phyloP scores from a whole-genome alignment of 306 rosid genomes.

The Senna tora region DNA sequence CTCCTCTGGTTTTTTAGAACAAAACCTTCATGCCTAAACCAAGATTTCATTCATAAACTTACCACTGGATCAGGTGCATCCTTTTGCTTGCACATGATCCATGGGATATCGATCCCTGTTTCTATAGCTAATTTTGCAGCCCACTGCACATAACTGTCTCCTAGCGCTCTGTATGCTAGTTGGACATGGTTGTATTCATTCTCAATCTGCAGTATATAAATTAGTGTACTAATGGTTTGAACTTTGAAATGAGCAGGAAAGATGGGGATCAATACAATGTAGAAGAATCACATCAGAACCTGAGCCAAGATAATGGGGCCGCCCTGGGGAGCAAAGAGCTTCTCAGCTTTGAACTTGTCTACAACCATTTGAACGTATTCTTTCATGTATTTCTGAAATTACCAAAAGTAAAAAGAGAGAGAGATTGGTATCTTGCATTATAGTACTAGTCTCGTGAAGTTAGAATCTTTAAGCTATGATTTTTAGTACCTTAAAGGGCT shows the following conservation, averaged over 20 bases:
- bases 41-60: conserved; percentile 34
- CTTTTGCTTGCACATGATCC: conserved; percentile 96
- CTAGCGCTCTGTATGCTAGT: conserved; percentile 59
- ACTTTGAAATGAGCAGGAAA: background rate
- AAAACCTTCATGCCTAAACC: background rate
- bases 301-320: conserved; percentile 91
- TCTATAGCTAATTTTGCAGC: conserved; percentile 74
- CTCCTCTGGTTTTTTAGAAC: background rate
- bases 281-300: conserved; percentile 36
- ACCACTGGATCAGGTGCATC: conserved; percentile 96
- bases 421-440: background rate
- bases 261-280: background rate
- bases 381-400: conserved; percentile 64
- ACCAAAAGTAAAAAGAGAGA: background rate
- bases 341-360: conserved; percentile 61
- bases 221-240: background rate
- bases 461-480: background rate
- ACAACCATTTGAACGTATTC: conserved; percentile 52
- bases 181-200: conserved; percentile 88
- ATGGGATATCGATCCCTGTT: conserved; percentile 61
- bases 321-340: conserved; percentile 80
- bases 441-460: background rate
- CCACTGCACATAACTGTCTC: conserved; percentile 74
- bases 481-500: conserved; percentile 65
- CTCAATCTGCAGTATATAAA: conserved; percentile 58